Base-by-base conservation (phyloP, 208 protist genomes). In the Crithidia expoeki region DNA sequence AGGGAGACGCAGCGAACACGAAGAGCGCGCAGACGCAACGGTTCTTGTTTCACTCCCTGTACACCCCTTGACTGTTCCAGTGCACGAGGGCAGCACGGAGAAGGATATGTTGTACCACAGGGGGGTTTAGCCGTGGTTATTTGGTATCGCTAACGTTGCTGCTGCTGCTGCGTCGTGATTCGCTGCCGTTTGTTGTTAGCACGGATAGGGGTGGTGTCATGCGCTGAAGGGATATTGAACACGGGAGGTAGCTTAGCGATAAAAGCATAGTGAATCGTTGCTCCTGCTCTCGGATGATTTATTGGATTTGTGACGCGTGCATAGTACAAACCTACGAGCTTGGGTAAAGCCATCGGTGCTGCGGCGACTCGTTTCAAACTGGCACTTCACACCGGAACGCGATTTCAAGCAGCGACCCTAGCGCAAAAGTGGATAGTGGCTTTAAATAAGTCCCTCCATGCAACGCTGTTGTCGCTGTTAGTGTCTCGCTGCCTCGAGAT, bases 61-160 rank as follows among this genome's bases (percentile, higher is more conserved):
- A 17, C 69, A 75, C 14, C 32, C 46, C 52, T 23, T 25, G 25
- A 4, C 16, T 4, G 46, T 62, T n/a, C 52, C 51, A 4, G 6
- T 59, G 32, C 74, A 53, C 7, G 70, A 68, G 11, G 84, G 64
- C 34, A 87, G 64, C 55, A 87, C 70, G 25, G 42, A 72, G 50
- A 87, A 84, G 23, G 78, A 76, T 33, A 76, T 72, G 65, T 87
- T 87, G 62, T 84, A 84, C 82, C 82, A 84, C 11, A 87, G 55
- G 0, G 79, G 73, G 33, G 64, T 34, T 57, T 87, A 84, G n/a
- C 82, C 78, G 56, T 82, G 2, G 9, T 61, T 17, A 21, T 70
- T 70, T 9, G 50, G 38, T 1, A 61, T n/a, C 36, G 56, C 21
- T 25, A 34, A 6, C 6, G 32, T 21, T 40, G 36, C 36, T 40